Evolutionary conservation across 768 basidiomycete genomes (phyloP).

Genomic region (Leucosporidium scottii): DNA sequence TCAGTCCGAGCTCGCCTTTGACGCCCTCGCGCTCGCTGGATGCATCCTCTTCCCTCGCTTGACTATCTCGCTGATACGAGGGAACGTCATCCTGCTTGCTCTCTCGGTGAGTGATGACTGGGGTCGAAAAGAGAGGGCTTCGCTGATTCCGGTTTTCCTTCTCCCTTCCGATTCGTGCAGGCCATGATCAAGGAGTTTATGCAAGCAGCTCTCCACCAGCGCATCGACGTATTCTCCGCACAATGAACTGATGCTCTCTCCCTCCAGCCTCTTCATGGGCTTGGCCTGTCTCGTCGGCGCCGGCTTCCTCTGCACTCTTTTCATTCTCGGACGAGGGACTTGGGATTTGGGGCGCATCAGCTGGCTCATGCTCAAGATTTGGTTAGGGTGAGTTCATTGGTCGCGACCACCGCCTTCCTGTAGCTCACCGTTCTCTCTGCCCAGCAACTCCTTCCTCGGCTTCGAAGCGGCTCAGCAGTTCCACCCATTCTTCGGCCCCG

Average conservation of each 20-base stretch:
- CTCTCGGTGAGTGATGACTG: conserved; percentile 10
- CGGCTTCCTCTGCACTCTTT: not conserved
- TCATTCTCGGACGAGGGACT: not conserved
- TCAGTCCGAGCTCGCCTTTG: conserved; percentile 59
- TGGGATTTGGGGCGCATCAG: conserved; percentile 6
- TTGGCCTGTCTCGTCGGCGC: not conserved
- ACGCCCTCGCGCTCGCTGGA: conserved; percentile 60
- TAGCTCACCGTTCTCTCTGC: not conserved
- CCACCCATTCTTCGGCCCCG: conserved; percentile 28
- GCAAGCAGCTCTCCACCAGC: too few species aligned
- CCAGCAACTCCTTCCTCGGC: conserved; percentile 24
- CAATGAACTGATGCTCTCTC: too few species aligned
- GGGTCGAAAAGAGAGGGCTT: not conserved
- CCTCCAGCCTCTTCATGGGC: conserved; percentile 9
- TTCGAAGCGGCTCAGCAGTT: conserved; percentile 34
- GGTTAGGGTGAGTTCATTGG: conserved; percentile 11
- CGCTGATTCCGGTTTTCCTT: not conserved
- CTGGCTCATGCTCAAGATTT: conserved; percentile 24
- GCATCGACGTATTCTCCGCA: too few species aligned
- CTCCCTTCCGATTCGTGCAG: not conserved
- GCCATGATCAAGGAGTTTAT: conserved; percentile 21
- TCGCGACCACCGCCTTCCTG: not conserved
- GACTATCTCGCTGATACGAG: conserved; percentile 23
- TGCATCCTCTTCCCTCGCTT: conserved; percentile 76
- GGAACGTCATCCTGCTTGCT: conserved; percentile 32